Base-by-base conservation (phyloP, 1,139 yeast species). In the Nematodospora anomalae region DNA sequence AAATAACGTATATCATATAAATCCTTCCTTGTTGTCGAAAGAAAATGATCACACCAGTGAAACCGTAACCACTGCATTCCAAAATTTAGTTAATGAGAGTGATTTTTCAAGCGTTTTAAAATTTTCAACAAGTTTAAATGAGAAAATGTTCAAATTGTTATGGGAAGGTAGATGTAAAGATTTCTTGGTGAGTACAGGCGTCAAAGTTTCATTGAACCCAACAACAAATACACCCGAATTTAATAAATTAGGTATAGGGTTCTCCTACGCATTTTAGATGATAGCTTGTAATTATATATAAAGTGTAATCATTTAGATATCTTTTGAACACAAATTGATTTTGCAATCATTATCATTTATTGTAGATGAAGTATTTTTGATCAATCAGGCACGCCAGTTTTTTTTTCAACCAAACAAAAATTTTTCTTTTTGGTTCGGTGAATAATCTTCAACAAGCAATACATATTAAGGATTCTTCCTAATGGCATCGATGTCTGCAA, bases 121-220 rank as follows among this genome's bases (percentile, higher is more conserved):
- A 56, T 62, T 83, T 2, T 77, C 92, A 37, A 78, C 95, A 0
- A 81, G 90, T 34, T 50, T 87, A 16, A 79, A 77, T 33, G 84
- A 81, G 40, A 74, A 71, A 45, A 71, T 77, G 41, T 51, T 86
- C 6, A 80, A 79, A 41, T 38, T 89, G 4, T 61, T 87, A 26
- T 92, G 97, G 97, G 96, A 87, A 53, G 97, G 97, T 0, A 74
- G 86, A 45, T 77, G 78, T 51, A 80, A 84, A 51, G 95, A 88
- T 35, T 83, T 92, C 51, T 58, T 92, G 36, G 70, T 90, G 4
- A 80, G 89, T 36, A 76, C 92, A 1, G 97, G 97, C 0, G 71
- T 81, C 3, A 78, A 74, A 36, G 46, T 82, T 9, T 45, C 57
- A 4, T 36, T 67, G 20, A 64, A 65, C 38, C 52, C 58, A 1